Conservation (phyloP, 345 rosid genomes). For the Boechera divaricarpa region DNA sequence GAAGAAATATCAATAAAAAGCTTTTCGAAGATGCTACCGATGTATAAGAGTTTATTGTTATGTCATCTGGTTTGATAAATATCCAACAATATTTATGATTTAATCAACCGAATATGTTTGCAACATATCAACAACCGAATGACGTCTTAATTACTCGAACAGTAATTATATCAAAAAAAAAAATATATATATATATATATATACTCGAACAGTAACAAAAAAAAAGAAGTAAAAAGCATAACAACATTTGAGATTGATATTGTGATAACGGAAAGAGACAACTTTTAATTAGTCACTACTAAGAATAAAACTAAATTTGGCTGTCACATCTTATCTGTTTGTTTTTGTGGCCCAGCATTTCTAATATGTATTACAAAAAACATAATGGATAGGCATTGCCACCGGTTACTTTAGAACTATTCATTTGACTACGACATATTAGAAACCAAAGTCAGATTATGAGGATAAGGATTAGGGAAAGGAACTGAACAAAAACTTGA, state of each 20-base stretch:
- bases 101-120: too few species aligned
- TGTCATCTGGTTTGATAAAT: too few species aligned
- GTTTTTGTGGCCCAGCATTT: background rate
- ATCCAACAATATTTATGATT: too few species aligned
- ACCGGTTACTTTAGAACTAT: background rate
- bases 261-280: background rate
- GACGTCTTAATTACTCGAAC: too few species aligned
- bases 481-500: background rate
- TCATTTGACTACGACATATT: background rate
- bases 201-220: too few species aligned
- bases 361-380: background rate
- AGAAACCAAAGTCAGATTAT: background rate
- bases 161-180: too few species aligned
- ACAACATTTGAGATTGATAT: background rate
- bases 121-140: too few species aligned
- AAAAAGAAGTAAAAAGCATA: too few species aligned
- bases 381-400: constrained; percentile 20
- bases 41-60: too few species aligned
- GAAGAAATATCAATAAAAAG: too few species aligned
- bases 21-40: too few species aligned
- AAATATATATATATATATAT: too few species aligned
- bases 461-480: constrained; percentile 6
- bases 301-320: background rate
- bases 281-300: background rate
- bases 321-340: constrained; percentile 15